Percentiles rank a stretch among this genome's conserved stretches.
Conservation (phyloP, 345 rosid genomes). For the Noccaea bulbosa region DNA sequence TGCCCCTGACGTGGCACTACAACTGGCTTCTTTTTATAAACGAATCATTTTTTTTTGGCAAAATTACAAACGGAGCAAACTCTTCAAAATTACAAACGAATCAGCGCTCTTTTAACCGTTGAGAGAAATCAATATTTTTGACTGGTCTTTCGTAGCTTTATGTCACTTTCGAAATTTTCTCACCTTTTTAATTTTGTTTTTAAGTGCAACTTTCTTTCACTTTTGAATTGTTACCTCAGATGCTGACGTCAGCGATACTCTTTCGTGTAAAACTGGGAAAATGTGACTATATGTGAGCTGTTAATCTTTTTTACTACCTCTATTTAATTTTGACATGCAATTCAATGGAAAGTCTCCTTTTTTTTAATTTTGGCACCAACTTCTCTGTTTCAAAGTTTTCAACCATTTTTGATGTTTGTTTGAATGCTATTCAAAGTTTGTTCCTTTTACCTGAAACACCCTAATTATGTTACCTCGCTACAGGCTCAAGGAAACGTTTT, state of each 20-base stretch:
- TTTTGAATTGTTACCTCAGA: neutral
- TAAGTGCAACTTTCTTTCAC: neutral
- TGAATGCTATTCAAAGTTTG: too few relatives aligned
- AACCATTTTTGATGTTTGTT: too few relatives aligned
- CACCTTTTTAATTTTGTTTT: too few relatives aligned
- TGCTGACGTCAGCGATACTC: conserved; percentile 2
- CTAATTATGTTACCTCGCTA: too few relatives aligned
- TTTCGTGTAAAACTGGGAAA: neutral
- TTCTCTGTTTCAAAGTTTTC: neutral
- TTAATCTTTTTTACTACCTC: neutral
- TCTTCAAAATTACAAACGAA: too few relatives aligned
- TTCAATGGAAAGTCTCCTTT: neutral
- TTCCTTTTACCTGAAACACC: too few relatives aligned
- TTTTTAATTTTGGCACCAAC: neutral
- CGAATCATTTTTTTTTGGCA: too few relatives aligned
- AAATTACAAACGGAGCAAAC: too few relatives aligned
- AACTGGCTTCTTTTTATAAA: neutral
- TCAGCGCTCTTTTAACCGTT: neutral
- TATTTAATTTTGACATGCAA: neutral
- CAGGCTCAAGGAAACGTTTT: too few relatives aligned
- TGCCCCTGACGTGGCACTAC: conserved; percentile 6
- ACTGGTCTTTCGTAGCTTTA: neutral
- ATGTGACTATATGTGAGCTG: neutral
- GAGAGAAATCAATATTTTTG: neutral
- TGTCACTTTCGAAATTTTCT: neutral